Evolutionary conservation across 192 early-diverging fungal species (phyloP).

Genomic region (Coemansia sp.): DNA sequence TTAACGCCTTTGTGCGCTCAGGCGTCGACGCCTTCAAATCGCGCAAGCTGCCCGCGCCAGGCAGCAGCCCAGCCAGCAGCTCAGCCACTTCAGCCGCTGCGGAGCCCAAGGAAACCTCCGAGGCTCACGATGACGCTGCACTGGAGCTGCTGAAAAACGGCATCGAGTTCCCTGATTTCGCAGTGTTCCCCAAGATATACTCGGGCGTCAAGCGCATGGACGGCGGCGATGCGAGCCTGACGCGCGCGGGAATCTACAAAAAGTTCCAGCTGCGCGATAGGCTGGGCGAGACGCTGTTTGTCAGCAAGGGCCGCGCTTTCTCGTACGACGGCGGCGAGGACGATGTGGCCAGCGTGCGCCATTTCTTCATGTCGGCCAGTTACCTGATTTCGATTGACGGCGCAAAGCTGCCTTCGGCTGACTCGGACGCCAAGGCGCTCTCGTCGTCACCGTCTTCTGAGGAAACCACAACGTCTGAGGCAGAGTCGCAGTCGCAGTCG

Average conservation of each 20-base stretch:
- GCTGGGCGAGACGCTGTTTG: conserved; percentile 24
- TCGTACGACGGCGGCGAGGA: conserved; percentile 22
- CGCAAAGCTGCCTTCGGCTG: neutral
- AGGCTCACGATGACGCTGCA: neutral
- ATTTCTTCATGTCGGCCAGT: conserved; percentile 39
- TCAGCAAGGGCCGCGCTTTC: conserved; percentile 22
- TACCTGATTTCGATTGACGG: conserved; percentile 37
- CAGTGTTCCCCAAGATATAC: conserved; percentile 32
- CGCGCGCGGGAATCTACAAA: conserved; percentile 46
- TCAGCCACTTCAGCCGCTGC: neutral
- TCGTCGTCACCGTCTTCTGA: neutral
- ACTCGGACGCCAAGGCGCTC: neutral
- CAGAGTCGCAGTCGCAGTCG: neutral
- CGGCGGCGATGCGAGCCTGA: conserved; percentile 2
- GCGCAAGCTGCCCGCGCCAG: neutral
- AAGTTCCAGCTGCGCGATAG: conserved; percentile 34
- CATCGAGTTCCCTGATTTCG: conserved; percentile 21
- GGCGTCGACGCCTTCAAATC: conserved; percentile 4
- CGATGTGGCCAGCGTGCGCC: conserved; percentile 16
- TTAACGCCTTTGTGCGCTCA: neutral
- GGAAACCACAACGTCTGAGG: neutral
- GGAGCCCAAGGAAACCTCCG: neutral
- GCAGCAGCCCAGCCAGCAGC: conserved; percentile 2
- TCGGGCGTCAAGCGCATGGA: conserved; percentile 30
- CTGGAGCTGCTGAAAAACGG: conserved; percentile 16